phyloP scores from a whole-genome alignment of 768 basidiomycete genomes.

The Podaxis sp. region DNA sequence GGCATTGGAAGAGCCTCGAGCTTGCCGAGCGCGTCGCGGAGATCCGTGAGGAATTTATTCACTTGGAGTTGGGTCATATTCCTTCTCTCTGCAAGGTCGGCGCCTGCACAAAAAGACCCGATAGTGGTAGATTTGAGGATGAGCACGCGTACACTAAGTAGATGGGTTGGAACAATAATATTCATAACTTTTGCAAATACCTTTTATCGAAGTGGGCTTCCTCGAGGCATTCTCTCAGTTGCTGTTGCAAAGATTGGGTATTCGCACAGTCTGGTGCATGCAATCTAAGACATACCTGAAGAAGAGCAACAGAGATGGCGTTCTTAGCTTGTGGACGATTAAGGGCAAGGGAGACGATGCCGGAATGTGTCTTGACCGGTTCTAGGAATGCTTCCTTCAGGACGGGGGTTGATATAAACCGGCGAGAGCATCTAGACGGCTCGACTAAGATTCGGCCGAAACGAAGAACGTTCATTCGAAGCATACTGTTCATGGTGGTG shows the following conservation, averaged over 20 bases:
- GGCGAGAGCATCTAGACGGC: not conserved
- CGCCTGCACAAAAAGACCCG: conserved; percentile 89
- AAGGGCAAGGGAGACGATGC: conserved; percentile 70
- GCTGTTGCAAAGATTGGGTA: conserved; percentile 36
- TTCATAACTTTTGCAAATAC: conserved; percentile 27
- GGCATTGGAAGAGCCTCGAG: conserved; percentile 85
- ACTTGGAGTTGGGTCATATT: conserved; percentile 76
- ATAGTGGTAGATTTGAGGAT: conserved; percentile 75
- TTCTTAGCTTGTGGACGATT: conserved; percentile 84
- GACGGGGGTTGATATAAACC: not conserved
- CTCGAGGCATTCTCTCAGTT: conserved; percentile 68
- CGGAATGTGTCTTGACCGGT: conserved; percentile 48
- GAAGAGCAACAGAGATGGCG: conserved; percentile 72
- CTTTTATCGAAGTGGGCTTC: conserved; percentile 61
- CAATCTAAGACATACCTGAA: conserved; percentile 42
- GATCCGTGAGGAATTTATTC: conserved; percentile 68
- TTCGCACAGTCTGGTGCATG: not conserved
- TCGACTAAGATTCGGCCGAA: not conserved
- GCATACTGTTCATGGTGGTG: conserved; percentile 5
- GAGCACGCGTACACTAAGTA: conserved; percentile 64
- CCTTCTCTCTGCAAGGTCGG: conserved; percentile 83
- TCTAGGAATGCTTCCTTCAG: conserved; percentile 44
- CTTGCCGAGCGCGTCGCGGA: conserved; percentile 65
- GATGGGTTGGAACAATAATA: conserved; percentile 1
- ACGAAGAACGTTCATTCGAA: conserved; percentile 2